These are phyloP conservation scores for Angomonas ambiguus DNA, from an alignment of 208 protist genomes.

Conservation along the genomic window DNA sequence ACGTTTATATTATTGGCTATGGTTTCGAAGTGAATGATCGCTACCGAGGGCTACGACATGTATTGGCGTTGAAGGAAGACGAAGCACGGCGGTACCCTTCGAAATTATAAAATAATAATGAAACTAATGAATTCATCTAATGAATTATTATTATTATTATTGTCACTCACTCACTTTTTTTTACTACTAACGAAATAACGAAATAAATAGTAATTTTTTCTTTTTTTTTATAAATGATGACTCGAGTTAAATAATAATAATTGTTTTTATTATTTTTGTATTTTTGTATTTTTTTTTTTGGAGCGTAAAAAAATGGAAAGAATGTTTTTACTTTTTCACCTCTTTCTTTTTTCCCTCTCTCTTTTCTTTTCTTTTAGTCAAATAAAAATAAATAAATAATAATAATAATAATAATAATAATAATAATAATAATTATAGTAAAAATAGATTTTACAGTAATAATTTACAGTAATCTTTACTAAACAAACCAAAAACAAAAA, in stretches of 20 bases:
- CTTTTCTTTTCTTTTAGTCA: slow-evolving; percentile 19
- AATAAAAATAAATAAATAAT: neutral
- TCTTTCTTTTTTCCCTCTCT: slow-evolving; percentile 8
- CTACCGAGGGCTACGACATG: slow-evolving; percentile 74
- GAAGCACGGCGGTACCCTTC: slow-evolving; percentile 52
- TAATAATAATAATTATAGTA: neutral
- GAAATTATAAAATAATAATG: slow-evolving; percentile 33
- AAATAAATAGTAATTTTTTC: neutral
- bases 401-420: slow-evolving; percentile 1
- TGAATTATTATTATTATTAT: slow-evolving; percentile 15
- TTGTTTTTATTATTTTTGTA: slow-evolving; percentile 10
- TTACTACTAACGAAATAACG: too few relatives aligned
- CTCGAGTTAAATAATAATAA: neutral
- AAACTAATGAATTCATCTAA: slow-evolving; percentile 3
- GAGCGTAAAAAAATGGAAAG: too few relatives aligned
- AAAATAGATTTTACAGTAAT: neutral
- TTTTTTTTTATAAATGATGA: slow-evolving; percentile 14
- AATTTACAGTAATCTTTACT: neutral
- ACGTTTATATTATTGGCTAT: slow-evolving; percentile 89
- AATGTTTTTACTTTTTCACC: slow-evolving; percentile 11
- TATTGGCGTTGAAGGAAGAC: slow-evolving; percentile 67
- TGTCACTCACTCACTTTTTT: neutral
- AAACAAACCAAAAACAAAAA: neutral
- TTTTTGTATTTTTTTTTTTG: slow-evolving; percentile 11
- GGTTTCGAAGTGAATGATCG: slow-evolving; percentile 90